Evolutionary conservation across 257 asterid genomes (phyloP).

Genomic region (Datura wrightii): DNA sequence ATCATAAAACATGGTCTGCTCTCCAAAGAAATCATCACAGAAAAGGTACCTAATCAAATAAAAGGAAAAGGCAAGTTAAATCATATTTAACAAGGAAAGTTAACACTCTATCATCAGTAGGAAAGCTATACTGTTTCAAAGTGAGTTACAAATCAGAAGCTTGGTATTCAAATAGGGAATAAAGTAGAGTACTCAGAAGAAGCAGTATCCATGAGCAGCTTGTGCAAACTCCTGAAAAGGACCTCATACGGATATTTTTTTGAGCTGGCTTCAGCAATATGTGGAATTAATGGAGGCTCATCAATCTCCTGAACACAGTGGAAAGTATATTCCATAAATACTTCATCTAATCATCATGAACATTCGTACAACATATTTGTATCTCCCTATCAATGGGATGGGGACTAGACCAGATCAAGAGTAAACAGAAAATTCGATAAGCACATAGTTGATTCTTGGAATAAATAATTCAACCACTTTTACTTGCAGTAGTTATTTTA

Average conservation of each 20-base stretch:
- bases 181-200: constrained; percentile 78
- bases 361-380: not conserved
- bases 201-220: constrained; percentile 99
- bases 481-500: not conserved
- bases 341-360: constrained; percentile 15
- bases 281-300: constrained; percentile 98
- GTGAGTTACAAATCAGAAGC: constrained; percentile 26
- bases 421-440: not conserved
- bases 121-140: constrained; percentile 17
- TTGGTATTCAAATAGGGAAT: constrained; percentile 28
- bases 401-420: constrained; percentile 5
- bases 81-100: constrained; percentile 11
- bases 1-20: constrained; percentile 85
- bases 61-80: constrained; percentile 36
- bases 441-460: not conserved
- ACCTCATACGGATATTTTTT: constrained; percentile 98
- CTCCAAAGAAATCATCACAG: constrained; percentile 97
- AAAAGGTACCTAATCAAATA: constrained; percentile 78
- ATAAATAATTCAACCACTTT: constrained; percentile 7
- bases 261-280: constrained; percentile 98
- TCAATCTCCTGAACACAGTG: constrained; percentile 80
- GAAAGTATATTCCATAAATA: not conserved
- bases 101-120: not conserved
- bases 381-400: constrained; percentile 6
- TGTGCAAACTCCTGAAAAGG: constrained; percentile 98